These are phyloP conservation scores for Candida anglica DNA, from an alignment of 805 yeast genomes.

Conservation along the genomic window DNA sequence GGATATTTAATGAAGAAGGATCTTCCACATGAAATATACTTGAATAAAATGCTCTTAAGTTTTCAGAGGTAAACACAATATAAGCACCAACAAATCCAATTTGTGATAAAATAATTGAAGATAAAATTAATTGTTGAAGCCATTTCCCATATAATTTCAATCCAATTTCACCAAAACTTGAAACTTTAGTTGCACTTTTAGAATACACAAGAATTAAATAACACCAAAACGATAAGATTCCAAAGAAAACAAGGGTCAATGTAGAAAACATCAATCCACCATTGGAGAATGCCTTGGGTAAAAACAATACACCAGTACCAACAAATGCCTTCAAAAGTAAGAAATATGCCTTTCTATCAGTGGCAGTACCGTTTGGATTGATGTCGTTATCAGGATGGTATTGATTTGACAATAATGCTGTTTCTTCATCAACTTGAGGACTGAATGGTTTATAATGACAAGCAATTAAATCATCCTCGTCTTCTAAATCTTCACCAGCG, in stretches of 20 bases:
- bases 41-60: constrained; percentile 56
- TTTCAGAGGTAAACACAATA: constrained; percentile 74
- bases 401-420: constrained; percentile 21
- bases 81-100: constrained; percentile 80
- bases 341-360: constrained; percentile 69
- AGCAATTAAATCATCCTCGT: constrained; percentile 52
- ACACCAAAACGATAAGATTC: constrained; percentile 73
- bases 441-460: constrained; percentile 38
- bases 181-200: constrained; percentile 55
- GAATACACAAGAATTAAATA: constrained; percentile 60
- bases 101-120: constrained; percentile 67
- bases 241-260: constrained; percentile 52
- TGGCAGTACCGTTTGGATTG: constrained; percentile 58
- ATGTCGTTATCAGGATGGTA: constrained; percentile 7
- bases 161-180: constrained; percentile 82
- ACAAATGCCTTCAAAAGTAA: constrained; percentile 69
- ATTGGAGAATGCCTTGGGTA: constrained; percentile 66
- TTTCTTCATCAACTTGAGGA: constrained; percentile 23
- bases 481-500: constrained; percentile 80
- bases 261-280: constrained; percentile 68
- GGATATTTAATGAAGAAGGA: constrained; percentile 31
- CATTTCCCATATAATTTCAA: constrained; percentile 56
- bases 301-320: constrained; percentile 71
- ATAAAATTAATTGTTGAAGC: constrained; percentile 59
- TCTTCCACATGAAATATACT: constrained; percentile 46